Evolutionary conservation across 169 alveolate genomes (phyloP).

Genomic region (Haemoproteus tartakovskyi): DNA sequence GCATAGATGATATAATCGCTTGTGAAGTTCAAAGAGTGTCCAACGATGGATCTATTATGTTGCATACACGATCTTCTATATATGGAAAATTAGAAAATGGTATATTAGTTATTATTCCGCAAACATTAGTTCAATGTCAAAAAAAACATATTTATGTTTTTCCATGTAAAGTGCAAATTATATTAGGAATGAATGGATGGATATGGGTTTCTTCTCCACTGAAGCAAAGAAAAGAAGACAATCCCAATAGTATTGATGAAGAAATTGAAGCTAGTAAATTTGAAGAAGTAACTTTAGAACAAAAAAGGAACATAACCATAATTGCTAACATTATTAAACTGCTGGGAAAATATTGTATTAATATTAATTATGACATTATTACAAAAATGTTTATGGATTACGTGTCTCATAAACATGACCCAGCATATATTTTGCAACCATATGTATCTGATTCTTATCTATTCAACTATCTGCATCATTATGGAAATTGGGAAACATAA

Average conservation of each 20-base stretch:
- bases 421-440: conserved; percentile 52
- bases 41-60: conserved; percentile 81
- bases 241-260: conserved; percentile 64
- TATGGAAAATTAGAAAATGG: conserved; percentile 90
- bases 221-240: conserved; percentile 26
- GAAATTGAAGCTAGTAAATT: conserved; percentile 52
- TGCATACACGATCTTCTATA: conserved; percentile 89
- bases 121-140: conserved; percentile 83
- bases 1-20: conserved; percentile 87
- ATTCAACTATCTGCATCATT: conserved; percentile 47
- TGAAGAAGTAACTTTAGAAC: conserved; percentile 41
- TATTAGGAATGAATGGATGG: conserved; percentile 89
- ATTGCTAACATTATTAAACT: conserved; percentile 64
- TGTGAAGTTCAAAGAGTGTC: conserved; percentile 89
- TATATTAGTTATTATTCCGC: conserved; percentile 82
- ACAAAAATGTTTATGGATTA: conserved; percentile 66
- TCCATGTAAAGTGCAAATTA: conserved; percentile 80
- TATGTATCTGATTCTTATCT: conserved; percentile 60
- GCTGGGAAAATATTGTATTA: conserved; percentile 60
- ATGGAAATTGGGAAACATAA: neutral
- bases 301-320: conserved; percentile 65
- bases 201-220: conserved; percentile 77
- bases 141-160: conserved; percentile 87
- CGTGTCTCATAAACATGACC: conserved; percentile 21
- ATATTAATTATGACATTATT: conserved; percentile 59